phyloP scores from a whole-genome alignment of 225 moss, liverwort and hornwort species.

The Pseudoscleropodium purum region DNA sequence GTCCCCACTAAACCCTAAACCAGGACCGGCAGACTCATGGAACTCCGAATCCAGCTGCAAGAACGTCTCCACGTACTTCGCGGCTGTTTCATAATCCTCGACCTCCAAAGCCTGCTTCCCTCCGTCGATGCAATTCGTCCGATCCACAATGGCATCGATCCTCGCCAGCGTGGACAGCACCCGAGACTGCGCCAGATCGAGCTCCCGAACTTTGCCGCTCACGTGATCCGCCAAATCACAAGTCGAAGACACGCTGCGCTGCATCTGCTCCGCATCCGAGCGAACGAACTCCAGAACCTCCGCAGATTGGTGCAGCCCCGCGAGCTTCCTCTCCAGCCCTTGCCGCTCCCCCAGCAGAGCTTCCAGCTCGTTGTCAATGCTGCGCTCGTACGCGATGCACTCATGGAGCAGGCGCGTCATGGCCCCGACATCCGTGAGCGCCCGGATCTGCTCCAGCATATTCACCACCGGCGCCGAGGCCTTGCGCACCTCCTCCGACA shows the following conservation, averaged over 20 bases:
- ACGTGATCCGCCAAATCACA: conserved; percentile 94
- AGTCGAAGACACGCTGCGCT: conserved; percentile 71
- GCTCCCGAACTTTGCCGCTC: conserved; percentile 86
- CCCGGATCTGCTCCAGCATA: conserved; percentile 66
- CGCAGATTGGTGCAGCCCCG: conserved; percentile 63
- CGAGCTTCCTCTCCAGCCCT: conserved; percentile 69
- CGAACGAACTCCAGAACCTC: conserved; percentile 87
- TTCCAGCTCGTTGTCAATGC: conserved; percentile 78
- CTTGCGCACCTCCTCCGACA: conserved; percentile 13
- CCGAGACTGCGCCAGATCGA: conserved; percentile 92
- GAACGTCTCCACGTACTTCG: conserved; percentile 88
- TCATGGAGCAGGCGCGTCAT: conserved; percentile 97
- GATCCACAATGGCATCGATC: conserved; percentile 93
- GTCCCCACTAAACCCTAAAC: conserved; percentile 1
- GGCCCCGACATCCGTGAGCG: conserved; percentile 77
- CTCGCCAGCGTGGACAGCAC: conserved; percentile 69
- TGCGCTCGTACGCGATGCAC: conserved; percentile 74
- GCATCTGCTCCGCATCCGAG: conserved; percentile 80
- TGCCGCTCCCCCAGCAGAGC: conserved; percentile 61
- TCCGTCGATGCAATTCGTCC: conserved; percentile 94
- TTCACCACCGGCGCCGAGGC: conserved; percentile 15
- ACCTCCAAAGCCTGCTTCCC: conserved; percentile 75
- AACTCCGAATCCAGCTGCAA: conserved; percentile 80
- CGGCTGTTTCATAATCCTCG: conserved; percentile 87
- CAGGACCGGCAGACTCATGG: conserved; percentile 1